Base-by-base conservation (phyloP, 2,329 filamentous ascomycete species). In the Fusarium chlamydosporum region DNA sequence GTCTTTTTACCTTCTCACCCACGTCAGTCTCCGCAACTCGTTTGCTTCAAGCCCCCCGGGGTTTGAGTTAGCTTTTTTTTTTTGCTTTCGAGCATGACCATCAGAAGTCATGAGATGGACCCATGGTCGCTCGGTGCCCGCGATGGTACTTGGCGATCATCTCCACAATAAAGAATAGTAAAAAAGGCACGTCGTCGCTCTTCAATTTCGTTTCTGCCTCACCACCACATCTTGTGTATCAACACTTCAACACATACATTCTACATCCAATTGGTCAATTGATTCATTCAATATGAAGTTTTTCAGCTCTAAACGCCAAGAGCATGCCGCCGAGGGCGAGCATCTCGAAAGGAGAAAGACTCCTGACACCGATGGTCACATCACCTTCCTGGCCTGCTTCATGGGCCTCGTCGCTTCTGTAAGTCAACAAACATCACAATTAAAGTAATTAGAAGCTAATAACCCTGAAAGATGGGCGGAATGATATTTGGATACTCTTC, bases 401-500 rank as follows among this genome's bases (percentile, higher is more conserved):
- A 23, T 23, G 23, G 23, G 23, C 23, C 23, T 23, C 4, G 23
- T 23, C 23, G 23, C 23, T 23, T 23, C 23, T 23, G 56, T 59
- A 47, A 34, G 56, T 34, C 16, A 27, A 23, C 33, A 33, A 59
- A n/a, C 16, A 46, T 1, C 12, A 2, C 27, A 33, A 34, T 40
- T 10, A 7, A 27, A 33, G 13, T 20, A 6, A 15, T 23, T 12
- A 12, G 13, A 29, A 45, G 16, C 34, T 59, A 46, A 59, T 8
- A 8, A 11, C 7, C 9, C 15, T 0, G 0, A 1, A 52, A 23
- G 46, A 13, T 31, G 85, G 86, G 68, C 82, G 86, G 53, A 83
- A 88, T 79, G 13, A 85, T 88, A 74, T 88, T 88, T 65, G 86
- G 86, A 8, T 86, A 87, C 78, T 78, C 84, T 74, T 29, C 26